Conservation (phyloP, 345 rosid genomes). For the Balakata baccata region DNA sequence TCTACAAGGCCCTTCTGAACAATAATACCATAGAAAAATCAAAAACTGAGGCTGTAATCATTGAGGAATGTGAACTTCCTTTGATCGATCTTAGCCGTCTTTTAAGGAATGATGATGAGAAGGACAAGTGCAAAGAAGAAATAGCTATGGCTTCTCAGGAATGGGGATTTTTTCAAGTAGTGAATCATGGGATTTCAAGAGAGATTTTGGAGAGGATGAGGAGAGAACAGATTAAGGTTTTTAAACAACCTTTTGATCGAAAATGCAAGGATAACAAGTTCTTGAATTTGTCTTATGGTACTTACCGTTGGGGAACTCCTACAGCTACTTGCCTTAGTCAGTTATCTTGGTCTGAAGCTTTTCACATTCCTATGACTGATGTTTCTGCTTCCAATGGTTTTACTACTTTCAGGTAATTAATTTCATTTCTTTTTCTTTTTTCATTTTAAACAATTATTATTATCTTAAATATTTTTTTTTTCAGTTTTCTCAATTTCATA, state of each 20-base stretch:
- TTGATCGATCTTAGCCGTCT: constrained; percentile 51
- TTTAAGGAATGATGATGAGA: constrained; percentile 12
- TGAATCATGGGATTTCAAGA: constrained; percentile 76
- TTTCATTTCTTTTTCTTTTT: background rate
- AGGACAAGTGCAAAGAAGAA: constrained; percentile 54
- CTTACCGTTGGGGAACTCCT: constrained; percentile 96
- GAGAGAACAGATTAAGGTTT: constrained; percentile 65
- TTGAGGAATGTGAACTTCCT: constrained; percentile 84
- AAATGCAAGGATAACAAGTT: constrained; percentile 48
- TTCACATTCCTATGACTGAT: constrained; percentile 80
- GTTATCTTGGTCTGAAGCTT: constrained; percentile 93
- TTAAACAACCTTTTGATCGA: constrained; percentile 60
- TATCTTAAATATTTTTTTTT: no score
- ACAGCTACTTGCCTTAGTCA: constrained; percentile 68
- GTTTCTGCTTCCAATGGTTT: constrained; percentile 37
- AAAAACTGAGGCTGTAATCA: background rate
- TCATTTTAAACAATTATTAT: no score
- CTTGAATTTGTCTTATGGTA: constrained; percentile 59
- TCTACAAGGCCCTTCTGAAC: constrained; percentile 56
- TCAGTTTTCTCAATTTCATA: no score
- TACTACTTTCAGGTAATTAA: constrained; percentile 24
- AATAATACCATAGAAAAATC: constrained; percentile 14
- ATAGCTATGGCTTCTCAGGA: constrained; percentile 73
- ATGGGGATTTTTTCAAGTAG: constrained; percentile 95
- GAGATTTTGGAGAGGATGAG: constrained; percentile 70